These are phyloP conservation scores for Penicillium tannophilum DNA, from an alignment of 495 filamentous ascomycete species.

Conservation along the genomic window DNA sequence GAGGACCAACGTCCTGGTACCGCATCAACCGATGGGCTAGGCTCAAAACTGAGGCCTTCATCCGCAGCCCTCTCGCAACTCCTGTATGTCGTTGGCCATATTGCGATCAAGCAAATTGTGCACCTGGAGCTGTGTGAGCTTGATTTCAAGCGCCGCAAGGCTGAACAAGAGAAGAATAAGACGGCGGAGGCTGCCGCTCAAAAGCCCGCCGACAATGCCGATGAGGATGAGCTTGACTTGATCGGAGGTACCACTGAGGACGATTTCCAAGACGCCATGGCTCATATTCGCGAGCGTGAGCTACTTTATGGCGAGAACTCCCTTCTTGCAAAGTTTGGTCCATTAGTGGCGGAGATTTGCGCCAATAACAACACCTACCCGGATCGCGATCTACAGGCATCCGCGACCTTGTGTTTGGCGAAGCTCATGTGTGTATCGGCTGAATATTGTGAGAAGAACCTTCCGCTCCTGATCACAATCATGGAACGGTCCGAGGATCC, in stretches of 20 bases:
- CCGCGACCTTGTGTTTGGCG: constrained; percentile 93
- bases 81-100: constrained; percentile 93
- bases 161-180: constrained; percentile 87
- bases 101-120: constrained; percentile 99
- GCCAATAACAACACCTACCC: constrained; percentile 89
- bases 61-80: constrained; percentile 84
- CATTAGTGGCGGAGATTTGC: constrained; percentile 89
- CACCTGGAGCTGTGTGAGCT: constrained; percentile 96
- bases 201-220: constrained; percentile 50
- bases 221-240: constrained; percentile 82
- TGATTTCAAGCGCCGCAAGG: constrained; percentile 96
- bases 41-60: constrained; percentile 38
- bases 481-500: constrained; percentile 91
- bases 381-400: constrained; percentile 84
- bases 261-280: constrained; percentile 96
- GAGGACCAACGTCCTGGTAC: constrained; percentile 53
- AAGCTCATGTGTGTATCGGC: constrained; percentile 97
- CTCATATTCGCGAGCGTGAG: constrained; percentile 91
- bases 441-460: constrained; percentile 92
- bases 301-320: constrained; percentile 86
- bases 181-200: constrained; percentile 50
- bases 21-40: constrained; percentile 35
- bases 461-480: constrained; percentile 94
- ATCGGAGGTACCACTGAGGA: constrained; percentile 98
- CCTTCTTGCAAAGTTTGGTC: constrained; percentile 84